Percentiles rank a stretch among this genome's conserved stretches.
Evolutionary conservation across 768 basidiomycete genomes (phyloP).

Genomic region (Boletus bicolor): DNA sequence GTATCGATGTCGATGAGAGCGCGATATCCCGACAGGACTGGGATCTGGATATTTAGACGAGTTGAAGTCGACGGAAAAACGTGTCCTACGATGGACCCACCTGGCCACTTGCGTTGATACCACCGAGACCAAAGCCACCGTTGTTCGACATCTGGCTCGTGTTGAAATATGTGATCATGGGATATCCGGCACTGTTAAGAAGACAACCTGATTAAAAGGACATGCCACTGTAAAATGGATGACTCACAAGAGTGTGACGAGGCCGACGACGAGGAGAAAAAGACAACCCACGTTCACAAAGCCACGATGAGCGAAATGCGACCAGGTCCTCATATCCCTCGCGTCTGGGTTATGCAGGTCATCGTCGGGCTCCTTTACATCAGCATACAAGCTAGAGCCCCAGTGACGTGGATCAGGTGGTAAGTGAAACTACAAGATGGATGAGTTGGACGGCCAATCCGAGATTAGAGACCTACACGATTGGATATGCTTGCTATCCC

Average conservation of each 20-base stretch:
- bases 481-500: conserved; percentile 37
- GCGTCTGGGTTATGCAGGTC: conserved; percentile 65
- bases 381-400: conserved; percentile 57
- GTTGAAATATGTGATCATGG: conserved; percentile 39
- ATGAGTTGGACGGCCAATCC: neutral
- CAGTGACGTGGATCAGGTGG: conserved; percentile 64
- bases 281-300: conserved; percentile 73
- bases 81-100: conserved; percentile 29
- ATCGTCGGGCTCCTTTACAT: conserved; percentile 64
- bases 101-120: conserved; percentile 74
- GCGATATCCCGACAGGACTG: conserved; percentile 52
- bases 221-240: neutral
- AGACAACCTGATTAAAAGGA: neutral
- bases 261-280: conserved; percentile 44
- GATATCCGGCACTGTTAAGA: conserved; percentile 41
- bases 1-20: conserved; percentile 59
- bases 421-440: conserved; percentile 52
- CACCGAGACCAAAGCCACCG: conserved; percentile 59
- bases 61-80: neutral
- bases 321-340: conserved; percentile 29
- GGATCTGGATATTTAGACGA: conserved; percentile 38
- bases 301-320: conserved; percentile 57
- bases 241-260: conserved; percentile 60
- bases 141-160: conserved; percentile 28
- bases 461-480: conserved; percentile 33